Conservation (phyloP, 2,329 filamentous ascomycete species). For the Diplocarpon rosae region DNA sequence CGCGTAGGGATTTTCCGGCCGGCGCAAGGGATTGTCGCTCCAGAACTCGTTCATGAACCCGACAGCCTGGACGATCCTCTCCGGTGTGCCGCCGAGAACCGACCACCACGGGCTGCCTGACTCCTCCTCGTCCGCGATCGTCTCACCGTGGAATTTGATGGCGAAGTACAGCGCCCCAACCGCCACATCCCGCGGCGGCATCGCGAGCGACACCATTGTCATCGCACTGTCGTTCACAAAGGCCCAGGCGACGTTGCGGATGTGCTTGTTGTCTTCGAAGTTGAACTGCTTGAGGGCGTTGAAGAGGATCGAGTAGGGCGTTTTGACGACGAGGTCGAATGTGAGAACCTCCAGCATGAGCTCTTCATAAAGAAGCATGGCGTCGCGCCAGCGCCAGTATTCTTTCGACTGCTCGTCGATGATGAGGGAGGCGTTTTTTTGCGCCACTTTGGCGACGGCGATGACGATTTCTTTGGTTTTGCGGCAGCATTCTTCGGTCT, state of each 20-base stretch:
- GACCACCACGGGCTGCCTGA: constrained; percentile 78
- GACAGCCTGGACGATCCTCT: constrained; percentile 61
- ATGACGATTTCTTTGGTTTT: constrained; percentile 94
- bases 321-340: constrained; percentile 85
- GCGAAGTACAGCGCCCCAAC: constrained; percentile 81
- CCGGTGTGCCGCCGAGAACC: constrained; percentile 58
- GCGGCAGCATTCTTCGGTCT: constrained; percentile 92
- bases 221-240: constrained; percentile 87
- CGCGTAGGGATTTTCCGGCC: constrained; percentile 26
- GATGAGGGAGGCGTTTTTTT: constrained; percentile 81
- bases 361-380: constrained; percentile 85
- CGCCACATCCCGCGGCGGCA: constrained; percentile 70
- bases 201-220: constrained; percentile 73
- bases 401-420: constrained; percentile 97
- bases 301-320: constrained; percentile 77
- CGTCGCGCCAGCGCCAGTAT: constrained; percentile 96
- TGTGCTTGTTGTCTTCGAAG: constrained; percentile 65
- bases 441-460: constrained; percentile 84
- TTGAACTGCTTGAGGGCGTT: constrained; percentile 65
- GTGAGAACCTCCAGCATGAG: constrained; percentile 83
- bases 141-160: constrained; percentile 59
- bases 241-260: constrained; percentile 83
- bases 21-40: constrained; percentile 47
- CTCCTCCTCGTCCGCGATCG: constrained; percentile 61
- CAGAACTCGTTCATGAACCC: constrained; percentile 64